phyloP scores from a whole-genome alignment of 768 basidiomycete species.

The Leucosporidium yakuticum region DNA sequence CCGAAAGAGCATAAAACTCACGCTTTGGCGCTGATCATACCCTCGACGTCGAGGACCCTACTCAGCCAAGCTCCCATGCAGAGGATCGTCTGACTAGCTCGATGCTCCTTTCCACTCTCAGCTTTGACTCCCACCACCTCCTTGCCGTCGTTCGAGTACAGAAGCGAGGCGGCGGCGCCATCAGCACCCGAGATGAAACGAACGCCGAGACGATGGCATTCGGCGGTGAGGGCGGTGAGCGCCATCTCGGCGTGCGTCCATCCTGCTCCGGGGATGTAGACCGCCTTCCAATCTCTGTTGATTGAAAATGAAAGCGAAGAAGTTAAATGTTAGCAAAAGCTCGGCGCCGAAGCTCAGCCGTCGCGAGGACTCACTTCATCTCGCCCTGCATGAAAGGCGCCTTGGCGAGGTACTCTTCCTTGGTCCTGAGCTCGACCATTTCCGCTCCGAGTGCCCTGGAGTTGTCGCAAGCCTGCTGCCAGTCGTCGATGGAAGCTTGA shows the following conservation, averaged over 20 bases:
- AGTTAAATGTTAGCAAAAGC: neutral
- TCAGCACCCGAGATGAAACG: conserved; percentile 7
- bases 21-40: conserved; percentile 19
- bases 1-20: neutral
- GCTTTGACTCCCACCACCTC: neutral
- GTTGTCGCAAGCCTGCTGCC: conserved; percentile 16
- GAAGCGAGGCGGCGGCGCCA: conserved; percentile 2
- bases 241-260: conserved; percentile 21
- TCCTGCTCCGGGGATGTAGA: conserved; percentile 16
- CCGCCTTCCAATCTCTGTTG: conserved; percentile 15
- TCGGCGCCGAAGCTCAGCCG: no score
- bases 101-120: conserved; percentile 6
- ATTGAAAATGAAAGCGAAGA: neutral
- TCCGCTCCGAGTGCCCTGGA: conserved; percentile 7
- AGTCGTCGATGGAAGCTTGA: conserved; percentile 10
- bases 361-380: neutral
- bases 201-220: conserved; percentile 19
- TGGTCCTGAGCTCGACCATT: conserved; percentile 1
- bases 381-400: conserved; percentile 14
- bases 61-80: conserved; percentile 21
- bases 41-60: conserved; percentile 15
- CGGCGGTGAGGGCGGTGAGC: conserved; percentile 10
- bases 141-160: neutral
- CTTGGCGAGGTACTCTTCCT: conserved; percentile 11
- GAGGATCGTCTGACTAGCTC: conserved; percentile 3